Percentiles rank a stretch among this genome's conserved stretches.
These are phyloP conservation scores for Solanum tarijense DNA, from an alignment of 257 asterid genomes.

Conservation along the genomic window DNA sequence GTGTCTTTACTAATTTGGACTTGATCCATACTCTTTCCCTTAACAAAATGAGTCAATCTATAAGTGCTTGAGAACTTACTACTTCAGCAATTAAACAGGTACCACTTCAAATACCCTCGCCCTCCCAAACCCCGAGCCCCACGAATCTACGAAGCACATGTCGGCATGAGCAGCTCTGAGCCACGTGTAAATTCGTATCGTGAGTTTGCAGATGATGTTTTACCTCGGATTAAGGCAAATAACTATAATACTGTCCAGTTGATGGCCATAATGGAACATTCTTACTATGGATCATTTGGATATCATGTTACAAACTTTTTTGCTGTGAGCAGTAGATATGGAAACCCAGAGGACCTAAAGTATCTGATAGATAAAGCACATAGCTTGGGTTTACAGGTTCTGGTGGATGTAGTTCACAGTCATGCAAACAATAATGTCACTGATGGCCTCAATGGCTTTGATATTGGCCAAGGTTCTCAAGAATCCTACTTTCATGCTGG, in stretches of 20 bases:
- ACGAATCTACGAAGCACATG: conserved; percentile 94
- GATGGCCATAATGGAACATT: conserved; percentile 98
- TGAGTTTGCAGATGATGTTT: conserved; percentile 75
- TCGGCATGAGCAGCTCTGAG: conserved; percentile 91
- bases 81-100: conserved; percentile 38
- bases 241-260: conserved; percentile 86
- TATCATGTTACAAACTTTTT: conserved; percentile 92
- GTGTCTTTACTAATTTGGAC: not conserved
- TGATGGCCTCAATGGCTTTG: conserved; percentile 93
- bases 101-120: conserved; percentile 65
- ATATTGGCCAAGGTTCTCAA: conserved; percentile 82
- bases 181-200: conserved; percentile 68
- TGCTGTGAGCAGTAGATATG: conserved; percentile 89
- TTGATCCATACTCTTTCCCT: not conserved
- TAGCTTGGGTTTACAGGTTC: conserved; percentile 70
- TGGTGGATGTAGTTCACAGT: conserved; percentile 95
- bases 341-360: conserved; percentile 95
- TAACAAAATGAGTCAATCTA: not conserved
- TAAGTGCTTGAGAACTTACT: conserved; percentile 1
- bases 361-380: conserved; percentile 93
- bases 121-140: conserved; percentile 78
- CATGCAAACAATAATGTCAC: conserved; percentile 80
- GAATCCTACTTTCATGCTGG: conserved; percentile 91
- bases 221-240: conserved; percentile 82
- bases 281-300: conserved; percentile 91